Conservation (phyloP, 2,329 filamentous ascomycete genomes). For the Exophiala mesophila region DNA sequence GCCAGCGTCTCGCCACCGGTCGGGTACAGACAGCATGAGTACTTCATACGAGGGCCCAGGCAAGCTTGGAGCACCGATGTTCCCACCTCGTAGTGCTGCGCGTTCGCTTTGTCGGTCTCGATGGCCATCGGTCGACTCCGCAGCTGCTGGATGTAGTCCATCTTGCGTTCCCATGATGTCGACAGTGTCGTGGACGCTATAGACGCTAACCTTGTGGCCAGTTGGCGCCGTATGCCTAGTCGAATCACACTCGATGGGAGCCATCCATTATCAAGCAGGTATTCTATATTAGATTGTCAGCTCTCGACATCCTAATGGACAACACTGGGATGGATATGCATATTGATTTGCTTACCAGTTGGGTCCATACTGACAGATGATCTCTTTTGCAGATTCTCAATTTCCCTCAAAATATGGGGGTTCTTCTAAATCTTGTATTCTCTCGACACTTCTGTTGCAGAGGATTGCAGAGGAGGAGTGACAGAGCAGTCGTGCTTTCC, state of each 20-base stretch:
- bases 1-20: conserved; percentile 59
- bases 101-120: conserved; percentile 60
- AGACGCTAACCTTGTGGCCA: conserved; percentile 54
- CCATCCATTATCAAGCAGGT: conserved; percentile 60
- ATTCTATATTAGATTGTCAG: too few relatives aligned
- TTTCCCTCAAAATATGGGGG: too few relatives aligned
- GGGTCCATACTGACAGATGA: too few relatives aligned
- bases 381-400: too few relatives aligned
- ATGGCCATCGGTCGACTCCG: conserved; percentile 62
- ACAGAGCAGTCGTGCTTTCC: too few relatives aligned
- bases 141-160: conserved; percentile 58
- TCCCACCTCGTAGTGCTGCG: conserved; percentile 69
- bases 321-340: too few relatives aligned
- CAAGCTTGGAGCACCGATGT: conserved; percentile 58
- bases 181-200: conserved; percentile 53
- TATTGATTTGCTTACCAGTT: too few relatives aligned
- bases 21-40: conserved; percentile 62
- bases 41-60: conserved; percentile 68
- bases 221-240: conserved; percentile 61
- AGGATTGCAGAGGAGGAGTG: too few relatives aligned
- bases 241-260: conserved; percentile 60
- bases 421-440: too few relatives aligned
- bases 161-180: conserved; percentile 55
- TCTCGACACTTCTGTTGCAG: too few relatives aligned
- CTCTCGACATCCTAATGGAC: too few relatives aligned